These are phyloP conservation scores for Pseudonitzschia multiseries DNA, from an alignment of 108 stramenopile species.

Conservation along the genomic window DNA sequence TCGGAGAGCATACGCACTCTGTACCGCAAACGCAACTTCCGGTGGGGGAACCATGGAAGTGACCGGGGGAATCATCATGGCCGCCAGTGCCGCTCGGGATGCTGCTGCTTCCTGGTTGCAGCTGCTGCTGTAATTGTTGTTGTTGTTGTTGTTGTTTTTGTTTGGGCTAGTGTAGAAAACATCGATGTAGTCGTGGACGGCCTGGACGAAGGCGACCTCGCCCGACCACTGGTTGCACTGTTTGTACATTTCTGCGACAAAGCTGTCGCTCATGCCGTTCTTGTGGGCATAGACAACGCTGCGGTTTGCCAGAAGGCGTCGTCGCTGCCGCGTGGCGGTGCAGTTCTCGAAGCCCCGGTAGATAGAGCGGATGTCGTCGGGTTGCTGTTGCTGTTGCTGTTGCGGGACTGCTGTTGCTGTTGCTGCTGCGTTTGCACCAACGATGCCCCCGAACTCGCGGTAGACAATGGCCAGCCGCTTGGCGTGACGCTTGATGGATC, in stretches of 20 bases:
- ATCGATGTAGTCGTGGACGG: slow-evolving; percentile 12
- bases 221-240: slow-evolving; percentile 1
- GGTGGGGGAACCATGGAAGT: slow-evolving; percentile 4
- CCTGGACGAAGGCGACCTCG: slow-evolving; percentile 13
- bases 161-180: not conserved
- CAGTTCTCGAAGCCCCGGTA: slow-evolving; percentile 13
- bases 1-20: not conserved
- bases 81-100: not conserved
- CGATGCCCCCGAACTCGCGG: not conserved
- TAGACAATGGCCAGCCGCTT: not conserved
- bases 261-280: not conserved
- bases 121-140: not conserved
- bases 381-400: not conserved
- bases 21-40: not conserved
- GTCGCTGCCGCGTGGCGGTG: not conserved
- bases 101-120: not conserved
- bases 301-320: not conserved
- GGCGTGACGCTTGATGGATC: not conserved
- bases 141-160: not conserved
- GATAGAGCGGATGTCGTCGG: not conserved
- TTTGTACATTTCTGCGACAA: not conserved
- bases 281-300: not conserved
- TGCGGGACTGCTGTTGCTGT: not conserved
- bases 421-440: not conserved
- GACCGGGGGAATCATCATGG: not conserved